phyloP scores from a whole-genome alignment of 768 basidiomycete genomes.

The Wakefieldia striispora region DNA sequence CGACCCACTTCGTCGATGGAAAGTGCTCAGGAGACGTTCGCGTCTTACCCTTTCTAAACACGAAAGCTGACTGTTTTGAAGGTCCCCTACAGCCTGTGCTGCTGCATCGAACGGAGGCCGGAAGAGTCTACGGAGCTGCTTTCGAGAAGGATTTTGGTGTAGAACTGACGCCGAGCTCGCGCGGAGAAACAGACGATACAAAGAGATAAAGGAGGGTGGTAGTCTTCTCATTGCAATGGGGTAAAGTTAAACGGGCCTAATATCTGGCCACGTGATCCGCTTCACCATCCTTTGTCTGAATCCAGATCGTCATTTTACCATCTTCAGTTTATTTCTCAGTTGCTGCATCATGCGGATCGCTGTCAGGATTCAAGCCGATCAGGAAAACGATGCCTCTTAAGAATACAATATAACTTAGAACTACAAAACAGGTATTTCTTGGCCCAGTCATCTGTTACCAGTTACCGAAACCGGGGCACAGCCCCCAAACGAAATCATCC shows the following conservation, averaged over 20 bases:
- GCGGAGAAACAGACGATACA: conserved; percentile 61
- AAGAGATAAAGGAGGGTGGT: conserved; percentile 45
- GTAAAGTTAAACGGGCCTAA: neutral
- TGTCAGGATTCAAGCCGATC: conserved; percentile 3
- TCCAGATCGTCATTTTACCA: too few relatives aligned
- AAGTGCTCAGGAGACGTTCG: conserved; percentile 45
- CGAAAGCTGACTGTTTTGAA: conserved; percentile 33
- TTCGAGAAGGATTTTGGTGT: conserved; percentile 44
- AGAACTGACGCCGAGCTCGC: conserved; percentile 57
- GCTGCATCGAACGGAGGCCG: conserved; percentile 56
- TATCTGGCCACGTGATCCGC: conserved; percentile 12
- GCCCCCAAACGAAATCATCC: conserved; percentile 8
- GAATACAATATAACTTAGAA: conserved; percentile 2
- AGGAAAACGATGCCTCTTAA: neutral
- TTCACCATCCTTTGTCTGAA: too few relatives aligned
- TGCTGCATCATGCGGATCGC: too few relatives aligned
- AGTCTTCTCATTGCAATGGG: conserved; percentile 14
- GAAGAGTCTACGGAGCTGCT: conserved; percentile 47
- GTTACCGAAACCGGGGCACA: neutral
- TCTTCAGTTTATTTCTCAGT: too few relatives aligned
- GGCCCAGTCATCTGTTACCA: too few relatives aligned
- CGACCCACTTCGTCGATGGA: conserved; percentile 54
- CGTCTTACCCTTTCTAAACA: conserved; percentile 29
- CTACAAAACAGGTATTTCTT: conserved; percentile 4
- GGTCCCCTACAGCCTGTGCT: conserved; percentile 39